A percentile compares a stretch with the other conserved stretches of the same genome.
Evolutionary conservation across 2,329 filamentous ascomycete species (phyloP).

Genomic region (Talaromyces islandicus): DNA sequence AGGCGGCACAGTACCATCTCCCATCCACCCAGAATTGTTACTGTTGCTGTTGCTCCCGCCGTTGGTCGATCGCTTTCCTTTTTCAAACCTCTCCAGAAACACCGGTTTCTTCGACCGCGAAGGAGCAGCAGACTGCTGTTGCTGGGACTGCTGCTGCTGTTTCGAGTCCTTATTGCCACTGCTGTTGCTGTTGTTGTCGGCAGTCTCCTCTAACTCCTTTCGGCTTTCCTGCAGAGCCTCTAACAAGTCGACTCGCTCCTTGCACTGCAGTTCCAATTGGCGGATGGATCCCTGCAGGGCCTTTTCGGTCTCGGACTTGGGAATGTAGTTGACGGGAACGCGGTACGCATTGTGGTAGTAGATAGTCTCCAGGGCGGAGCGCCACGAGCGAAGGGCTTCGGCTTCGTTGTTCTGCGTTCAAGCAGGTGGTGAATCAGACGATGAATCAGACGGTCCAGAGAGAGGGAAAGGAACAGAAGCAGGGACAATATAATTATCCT

Average conservation of each 20-base stretch:
- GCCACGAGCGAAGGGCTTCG: constrained; percentile 89
- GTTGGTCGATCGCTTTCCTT: constrained; percentile 26
- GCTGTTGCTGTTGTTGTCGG: neutral
- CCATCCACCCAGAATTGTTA: constrained; percentile 58
- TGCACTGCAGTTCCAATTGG: constrained; percentile 83
- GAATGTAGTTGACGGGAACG: constrained; percentile 61
- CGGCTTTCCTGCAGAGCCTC: constrained; percentile 68
- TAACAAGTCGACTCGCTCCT: constrained; percentile 83
- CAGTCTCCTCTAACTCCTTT: constrained; percentile 38
- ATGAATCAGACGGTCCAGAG: neutral
- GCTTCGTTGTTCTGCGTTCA: constrained; percentile 72
- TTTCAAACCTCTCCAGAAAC: constrained; percentile 13
- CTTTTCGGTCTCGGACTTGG: constrained; percentile 75
- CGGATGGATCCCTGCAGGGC: constrained; percentile 74
- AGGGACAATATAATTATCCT: too few species aligned
- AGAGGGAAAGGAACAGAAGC: too few species aligned
- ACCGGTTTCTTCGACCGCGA: constrained; percentile 15
- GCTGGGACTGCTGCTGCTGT: constrained; percentile 12
- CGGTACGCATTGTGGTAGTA: constrained; percentile 77
- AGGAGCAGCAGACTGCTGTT: neutral
- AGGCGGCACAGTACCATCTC: constrained; percentile 73
- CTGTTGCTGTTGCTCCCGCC: constrained; percentile 8
- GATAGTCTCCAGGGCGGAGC: constrained; percentile 79
- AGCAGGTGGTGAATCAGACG: neutral
- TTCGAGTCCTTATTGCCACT: constrained; percentile 15